phyloP scores from a whole-genome alignment of 1,139 yeast species.

The Geotrichum cucujoidarum region DNA sequence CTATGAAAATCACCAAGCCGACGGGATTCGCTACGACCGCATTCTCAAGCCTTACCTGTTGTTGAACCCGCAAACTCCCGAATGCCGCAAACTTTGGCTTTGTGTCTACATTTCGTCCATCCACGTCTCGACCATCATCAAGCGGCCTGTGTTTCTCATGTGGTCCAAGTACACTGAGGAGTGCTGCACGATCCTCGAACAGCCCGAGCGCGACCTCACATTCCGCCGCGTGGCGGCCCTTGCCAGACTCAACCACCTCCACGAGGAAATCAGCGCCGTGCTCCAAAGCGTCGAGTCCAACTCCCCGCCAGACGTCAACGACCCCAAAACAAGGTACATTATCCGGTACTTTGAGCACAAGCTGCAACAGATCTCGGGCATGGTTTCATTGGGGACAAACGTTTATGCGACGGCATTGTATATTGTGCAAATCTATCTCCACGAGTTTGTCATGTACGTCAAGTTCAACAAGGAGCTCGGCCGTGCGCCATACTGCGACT shows the following conservation, averaged over 20 bases:
- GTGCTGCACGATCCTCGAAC: slow-evolving; percentile 50
- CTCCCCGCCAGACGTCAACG: slow-evolving; percentile 32
- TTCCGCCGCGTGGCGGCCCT: slow-evolving; percentile 48
- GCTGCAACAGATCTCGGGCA: slow-evolving; percentile 12
- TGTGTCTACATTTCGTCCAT: slow-evolving; percentile 32
- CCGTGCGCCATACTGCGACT: slow-evolving; percentile 38
- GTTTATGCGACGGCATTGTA: slow-evolving; percentile 28
- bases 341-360: slow-evolving; percentile 28
- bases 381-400: slow-evolving; percentile 2
- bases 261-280: slow-evolving; percentile 50
- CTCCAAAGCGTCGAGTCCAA: slow-evolving; percentile 27
- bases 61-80: slow-evolving; percentile 36
- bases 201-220: slow-evolving; percentile 29
- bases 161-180: slow-evolving; percentile 58
- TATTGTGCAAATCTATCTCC: slow-evolving; percentile 69
- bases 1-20: slow-evolving; percentile 20
- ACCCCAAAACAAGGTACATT: slow-evolving; percentile 26
- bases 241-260: slow-evolving; percentile 53
- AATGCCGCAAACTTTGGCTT: slow-evolving; percentile 36
- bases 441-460: slow-evolving; percentile 51
- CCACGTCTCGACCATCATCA: slow-evolving; percentile 32
- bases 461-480: slow-evolving; percentile 29
- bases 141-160: slow-evolving; percentile 30
- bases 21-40: slow-evolving; percentile 31
- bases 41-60: slow-evolving; percentile 38